Evolutionary conservation across 352 stramenopile species (phyloP), one percentile per base, ranked within the genome.

Genomic region (Pythium utonaiense): DNA sequence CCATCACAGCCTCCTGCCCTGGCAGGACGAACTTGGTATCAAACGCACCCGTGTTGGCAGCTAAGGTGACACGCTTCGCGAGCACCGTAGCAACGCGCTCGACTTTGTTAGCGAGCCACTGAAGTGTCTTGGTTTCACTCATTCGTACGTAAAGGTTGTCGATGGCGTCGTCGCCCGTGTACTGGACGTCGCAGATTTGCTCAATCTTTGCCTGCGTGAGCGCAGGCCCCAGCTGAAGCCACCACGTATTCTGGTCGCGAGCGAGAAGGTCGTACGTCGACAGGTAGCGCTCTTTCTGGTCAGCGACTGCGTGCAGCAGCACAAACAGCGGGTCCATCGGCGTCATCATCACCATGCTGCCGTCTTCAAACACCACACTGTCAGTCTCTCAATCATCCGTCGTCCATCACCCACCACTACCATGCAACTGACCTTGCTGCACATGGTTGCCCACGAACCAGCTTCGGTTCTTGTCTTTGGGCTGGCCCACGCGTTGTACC

Each of bases 371-470:
- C n/a, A 38, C 44, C 3, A 48, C 17, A 53, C 24, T 34, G 7
- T 52, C 28, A 33, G 8, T 25, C 19, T 33, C 24, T n/a, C n/a
- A n/a, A 33, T 33, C 28, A 33, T 33, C 28, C 9, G 9, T 33
- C n/a, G n/a, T n/a, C n/a, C n/a, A n/a, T n/a, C n/a, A 33, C 5
- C 28, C 28, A 33, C 28, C 28, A 33, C 28, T 33, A 33, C 25
- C 31, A 7, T 31, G n/a, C n/a, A n/a, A n/a, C n/a, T n/a, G n/a
- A 84, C 75, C 75, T 70, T 89, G 77, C 31, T 83, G 51, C 42
- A 92, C 85, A 53, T 68, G 49, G 58, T 88, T 90, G n/a, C 76
- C 79, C 12, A 89, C 66, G 61, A 93, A 93, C 83, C 83, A 93
- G 64, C 80, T 91, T 22, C 80, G 69, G 50, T 60, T 67, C 56